Conservation (phyloP, 2,329 filamentous ascomycete species). For the Aspergillus luchuensis region DNA sequence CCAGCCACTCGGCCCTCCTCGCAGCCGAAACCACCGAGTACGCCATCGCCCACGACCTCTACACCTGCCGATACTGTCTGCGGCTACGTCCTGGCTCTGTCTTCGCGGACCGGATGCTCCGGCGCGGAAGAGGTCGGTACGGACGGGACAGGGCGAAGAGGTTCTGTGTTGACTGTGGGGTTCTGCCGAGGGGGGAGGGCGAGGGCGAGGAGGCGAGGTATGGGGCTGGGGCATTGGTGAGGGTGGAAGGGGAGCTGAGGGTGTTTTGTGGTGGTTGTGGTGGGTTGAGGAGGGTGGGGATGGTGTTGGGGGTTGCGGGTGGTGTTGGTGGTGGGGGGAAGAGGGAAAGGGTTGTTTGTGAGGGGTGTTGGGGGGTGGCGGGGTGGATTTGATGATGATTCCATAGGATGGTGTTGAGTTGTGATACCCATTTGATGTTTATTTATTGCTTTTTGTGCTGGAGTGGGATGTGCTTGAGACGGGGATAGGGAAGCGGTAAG, state of each 20-base stretch:
- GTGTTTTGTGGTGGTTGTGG: slow-evolving; percentile 30
- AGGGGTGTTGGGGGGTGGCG: neutral
- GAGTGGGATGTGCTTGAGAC: neutral
- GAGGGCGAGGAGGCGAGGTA: slow-evolving; percentile 26
- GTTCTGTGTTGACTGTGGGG: slow-evolving; percentile 33
- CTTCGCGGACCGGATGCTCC: slow-evolving; percentile 33
- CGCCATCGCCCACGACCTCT: slow-evolving; percentile 25
- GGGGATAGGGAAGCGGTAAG: neutral
- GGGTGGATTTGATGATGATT: neutral
- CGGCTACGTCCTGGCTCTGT: slow-evolving; percentile 24
- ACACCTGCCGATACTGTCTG: slow-evolving; percentile 32
- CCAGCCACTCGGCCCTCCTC: slow-evolving; percentile 28
- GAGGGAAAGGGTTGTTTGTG: neutral
- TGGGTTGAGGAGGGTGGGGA: slow-evolving; percentile 13
- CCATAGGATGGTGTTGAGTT: neutral
- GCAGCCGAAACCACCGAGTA: slow-evolving; percentile 24
- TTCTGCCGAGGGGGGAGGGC: slow-evolving; percentile 17
- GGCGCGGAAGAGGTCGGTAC: slow-evolving; percentile 21
- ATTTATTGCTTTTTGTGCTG: too few relatives aligned
- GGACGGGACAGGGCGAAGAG: slow-evolving; percentile 25
- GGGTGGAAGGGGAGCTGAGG: slow-evolving; percentile 20
- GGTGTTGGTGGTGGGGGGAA: neutral
- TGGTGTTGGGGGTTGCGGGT: neutral
- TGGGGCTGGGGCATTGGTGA: slow-evolving; percentile 27
- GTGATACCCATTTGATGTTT: neutral